These are phyloP conservation scores for Ensete ventricosum DNA, from an alignment of 176 grass and related monocot genomes.

Conservation along the genomic window DNA sequence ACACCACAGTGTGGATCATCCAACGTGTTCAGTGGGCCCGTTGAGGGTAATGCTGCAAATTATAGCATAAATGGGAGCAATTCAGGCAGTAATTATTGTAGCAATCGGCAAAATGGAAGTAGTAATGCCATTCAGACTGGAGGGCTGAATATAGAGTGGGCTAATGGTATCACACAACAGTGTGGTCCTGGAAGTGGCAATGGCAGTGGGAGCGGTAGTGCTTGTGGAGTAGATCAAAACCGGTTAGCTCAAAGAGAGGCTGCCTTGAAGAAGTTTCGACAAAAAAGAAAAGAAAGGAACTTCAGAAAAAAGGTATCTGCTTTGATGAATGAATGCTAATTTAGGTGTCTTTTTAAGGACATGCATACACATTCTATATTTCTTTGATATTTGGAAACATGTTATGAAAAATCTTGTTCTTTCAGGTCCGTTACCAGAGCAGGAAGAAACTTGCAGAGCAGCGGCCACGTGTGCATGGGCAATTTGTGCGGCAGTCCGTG, in stretches of 20 bases:
- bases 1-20: slow-evolving; percentile 33
- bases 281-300: slow-evolving; percentile 65
- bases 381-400: slow-evolving; percentile 6
- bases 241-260: slow-evolving; percentile 52
- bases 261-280: slow-evolving; percentile 56
- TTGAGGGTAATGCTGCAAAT: slow-evolving; percentile 62
- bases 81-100: slow-evolving; percentile 57
- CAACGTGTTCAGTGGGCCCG: slow-evolving; percentile 32
- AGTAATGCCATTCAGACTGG: slow-evolving; percentile 25
- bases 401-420: slow-evolving; percentile 1
- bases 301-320: slow-evolving; percentile 71
- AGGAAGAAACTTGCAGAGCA: slow-evolving; percentile 70
- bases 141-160: slow-evolving; percentile 35
- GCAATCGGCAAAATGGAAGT: slow-evolving; percentile 40
- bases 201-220: slow-evolving; percentile 37
- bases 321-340: no score
- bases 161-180: slow-evolving; percentile 27
- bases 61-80: slow-evolving; percentile 48
- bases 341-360: no score
- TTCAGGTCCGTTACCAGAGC: slow-evolving; percentile 77
- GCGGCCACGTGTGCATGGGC: slow-evolving; percentile 60
- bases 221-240: slow-evolving; percentile 35
- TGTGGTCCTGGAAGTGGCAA: slow-evolving; percentile 30
- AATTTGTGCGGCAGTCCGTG: slow-evolving; percentile 55
- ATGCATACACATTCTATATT: no score